These are phyloP conservation scores for Protomyces pachydermus DNA, from an alignment of 1,139 yeast species.

Conservation along the genomic window DNA sequence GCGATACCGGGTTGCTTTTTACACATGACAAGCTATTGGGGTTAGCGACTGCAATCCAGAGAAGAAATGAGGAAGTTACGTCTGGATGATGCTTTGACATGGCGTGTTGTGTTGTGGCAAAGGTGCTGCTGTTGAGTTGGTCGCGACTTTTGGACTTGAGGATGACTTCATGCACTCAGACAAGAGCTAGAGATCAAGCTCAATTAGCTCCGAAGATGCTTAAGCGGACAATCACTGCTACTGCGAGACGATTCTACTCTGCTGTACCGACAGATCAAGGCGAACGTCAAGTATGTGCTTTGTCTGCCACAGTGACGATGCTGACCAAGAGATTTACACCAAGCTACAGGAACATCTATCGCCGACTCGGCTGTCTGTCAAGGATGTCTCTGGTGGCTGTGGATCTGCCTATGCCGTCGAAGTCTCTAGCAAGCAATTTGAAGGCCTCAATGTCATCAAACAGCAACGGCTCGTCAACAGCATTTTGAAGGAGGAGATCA, in stretches of 20 bases:
- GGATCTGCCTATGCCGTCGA: slow-evolving; percentile 95
- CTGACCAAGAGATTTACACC: slow-evolving; percentile 36
- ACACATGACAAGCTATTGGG: slow-evolving; percentile 58
- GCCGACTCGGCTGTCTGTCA: slow-evolving; percentile 61
- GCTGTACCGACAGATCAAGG: not conserved
- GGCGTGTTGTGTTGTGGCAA: not conserved
- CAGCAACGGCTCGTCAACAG: slow-evolving; percentile 89
- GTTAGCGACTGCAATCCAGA: not conserved
- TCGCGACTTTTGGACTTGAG: not conserved
- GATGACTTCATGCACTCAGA: no score
- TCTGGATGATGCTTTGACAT: slow-evolving; percentile 94
- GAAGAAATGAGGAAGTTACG: slow-evolving; percentile 15
- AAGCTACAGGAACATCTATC: slow-evolving; percentile 52
- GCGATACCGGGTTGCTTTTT: slow-evolving; percentile 76
- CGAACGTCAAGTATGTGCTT: slow-evolving; percentile 51
- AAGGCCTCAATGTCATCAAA: slow-evolving; percentile 75
- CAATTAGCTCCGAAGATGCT: not conserved
- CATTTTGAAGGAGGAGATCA: slow-evolving; percentile 74
- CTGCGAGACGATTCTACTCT: not conserved
- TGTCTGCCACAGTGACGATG: slow-evolving; percentile 44
- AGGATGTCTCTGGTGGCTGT: slow-evolving; percentile 85
- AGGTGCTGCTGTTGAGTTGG: not conserved
- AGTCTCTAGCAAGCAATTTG: slow-evolving; percentile 67
- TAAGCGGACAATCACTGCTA: not conserved
- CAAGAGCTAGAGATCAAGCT: no score